Evolutionary conservation across 2,329 filamentous ascomycete genomes (phyloP).

Genomic region (Blastomyces silverae): DNA sequence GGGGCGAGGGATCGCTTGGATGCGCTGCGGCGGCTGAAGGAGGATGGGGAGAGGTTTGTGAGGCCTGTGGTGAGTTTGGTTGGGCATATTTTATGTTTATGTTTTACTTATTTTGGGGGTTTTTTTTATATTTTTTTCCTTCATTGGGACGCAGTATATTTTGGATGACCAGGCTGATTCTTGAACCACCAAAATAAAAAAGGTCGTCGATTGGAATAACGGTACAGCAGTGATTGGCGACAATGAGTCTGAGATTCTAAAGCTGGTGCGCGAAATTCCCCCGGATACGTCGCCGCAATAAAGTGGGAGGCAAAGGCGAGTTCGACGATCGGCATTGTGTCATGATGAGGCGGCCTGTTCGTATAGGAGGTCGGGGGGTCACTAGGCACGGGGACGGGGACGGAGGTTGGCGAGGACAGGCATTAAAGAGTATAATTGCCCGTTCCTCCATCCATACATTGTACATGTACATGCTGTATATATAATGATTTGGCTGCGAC

Average conservation of each 20-base stretch:
- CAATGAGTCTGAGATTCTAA: constrained; percentile 79
- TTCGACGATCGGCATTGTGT: too few species aligned
- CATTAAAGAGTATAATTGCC: background rate
- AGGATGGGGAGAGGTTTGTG: constrained; percentile 54
- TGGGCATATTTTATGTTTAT: background rate
- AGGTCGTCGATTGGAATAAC: constrained; percentile 85
- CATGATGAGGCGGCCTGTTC: background rate
- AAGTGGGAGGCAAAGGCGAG: constrained; percentile 16
- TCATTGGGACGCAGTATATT: background rate
- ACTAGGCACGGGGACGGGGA: background rate
- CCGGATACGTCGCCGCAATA: constrained; percentile 29
- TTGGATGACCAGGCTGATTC: constrained; percentile 11
- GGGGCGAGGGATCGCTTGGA: constrained; percentile 69
- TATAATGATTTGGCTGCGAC: background rate
- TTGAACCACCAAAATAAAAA: constrained; percentile 17
- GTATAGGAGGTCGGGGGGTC: background rate
- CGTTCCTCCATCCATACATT: background rate
- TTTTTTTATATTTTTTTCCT: background rate
- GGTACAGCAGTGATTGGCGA: constrained; percentile 59
- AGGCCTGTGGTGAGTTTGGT: constrained; percentile 62
- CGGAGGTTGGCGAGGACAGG: background rate
- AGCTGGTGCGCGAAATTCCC: constrained; percentile 59
- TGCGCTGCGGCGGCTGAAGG: constrained; percentile 70
- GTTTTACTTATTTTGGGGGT: too few species aligned
- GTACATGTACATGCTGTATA: background rate